Evolutionary conservation across 345 rosid species (phyloP), one percentile per base, ranked within the genome.

Genomic region (Salix brachista): DNA sequence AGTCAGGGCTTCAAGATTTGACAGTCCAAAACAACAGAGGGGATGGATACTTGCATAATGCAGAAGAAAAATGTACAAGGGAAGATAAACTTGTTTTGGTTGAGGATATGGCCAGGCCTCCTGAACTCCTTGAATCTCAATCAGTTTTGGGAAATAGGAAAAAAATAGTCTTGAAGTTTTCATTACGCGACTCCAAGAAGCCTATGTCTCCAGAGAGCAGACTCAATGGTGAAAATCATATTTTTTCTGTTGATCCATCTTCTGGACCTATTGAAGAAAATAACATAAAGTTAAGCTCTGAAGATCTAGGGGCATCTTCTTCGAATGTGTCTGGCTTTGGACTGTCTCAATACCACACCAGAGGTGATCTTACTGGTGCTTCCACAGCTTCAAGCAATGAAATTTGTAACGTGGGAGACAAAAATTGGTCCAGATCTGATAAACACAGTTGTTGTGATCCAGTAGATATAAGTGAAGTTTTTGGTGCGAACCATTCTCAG

Each of bases 151-250:
- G 46, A 54, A 58, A 65, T 41, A 71, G 69, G 72, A 80, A 76
- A 25, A 80, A 80, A 72, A 30, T 80, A 54, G 69, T 80, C 44
- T 36, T 80, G 16, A 80, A 84, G 28, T 69, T 82, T 42, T 86
- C 95, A 39, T 79, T 89, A 54, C 87, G 90, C 70, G 85, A 85
- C 78, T 77, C 83, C 78, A 92, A 85, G 89, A 91, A 88, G 83
- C 81, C 86, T 56, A 72, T 56, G 36, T 71, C 88, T 77, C 70
- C 81, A 68, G 87, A 84, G 48, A 83, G 75, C 78, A 82, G 78
- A 75, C 41, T 39, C 36, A 70, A 41, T 71, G 72, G 30, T 65
- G 67, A 46, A 36, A 71, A 65, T 28, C 56, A 65, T 28, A 1
- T 23, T 56, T 25, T 18, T 80, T 25, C 16, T 52, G 23, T 42